Conservation (phyloP, 495 filamentous ascomycete species). For the Penicillium mononematosum region DNA sequence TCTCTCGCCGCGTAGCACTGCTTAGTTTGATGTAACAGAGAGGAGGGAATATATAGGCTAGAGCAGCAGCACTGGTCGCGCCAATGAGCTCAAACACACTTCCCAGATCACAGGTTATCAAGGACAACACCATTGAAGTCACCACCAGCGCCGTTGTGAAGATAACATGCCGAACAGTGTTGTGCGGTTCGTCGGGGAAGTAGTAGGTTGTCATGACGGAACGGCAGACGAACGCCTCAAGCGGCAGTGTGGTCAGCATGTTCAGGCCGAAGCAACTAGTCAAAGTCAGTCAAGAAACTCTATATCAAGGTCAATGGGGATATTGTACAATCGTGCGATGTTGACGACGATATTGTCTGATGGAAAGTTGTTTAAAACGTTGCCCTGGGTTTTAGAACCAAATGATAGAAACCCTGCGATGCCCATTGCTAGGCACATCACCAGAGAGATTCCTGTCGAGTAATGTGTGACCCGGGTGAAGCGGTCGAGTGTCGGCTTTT, state of each 20-base stretch:
- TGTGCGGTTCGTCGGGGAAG: conserved; percentile 77
- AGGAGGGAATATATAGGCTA: conserved; percentile 94
- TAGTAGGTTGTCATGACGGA: conserved; percentile 96
- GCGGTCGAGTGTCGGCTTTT: conserved; percentile 90
- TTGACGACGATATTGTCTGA: conserved; percentile 87
- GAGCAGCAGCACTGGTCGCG: conserved; percentile 86
- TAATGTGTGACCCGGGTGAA: conserved; percentile 91
- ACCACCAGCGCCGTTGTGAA: conserved; percentile 79
- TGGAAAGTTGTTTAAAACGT: conserved; percentile 97
- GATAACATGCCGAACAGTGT: conserved; percentile 78
- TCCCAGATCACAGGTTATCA: conserved; percentile 90
- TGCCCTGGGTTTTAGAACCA: conserved; percentile 85
- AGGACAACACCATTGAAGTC: conserved; percentile 68
- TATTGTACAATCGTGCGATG: conserved; percentile 73
- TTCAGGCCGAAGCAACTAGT: conserved; percentile 83
- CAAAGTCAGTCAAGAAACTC: conserved; percentile 21
- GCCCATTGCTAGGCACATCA: conserved; percentile 86
- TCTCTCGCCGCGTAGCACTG: conserved; percentile 63
- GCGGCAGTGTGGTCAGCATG: conserved; percentile 94
- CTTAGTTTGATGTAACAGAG: conserved; percentile 93
- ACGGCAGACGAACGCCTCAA: conserved; percentile 95
- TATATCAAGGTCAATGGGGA: background rate
- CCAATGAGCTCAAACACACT: conserved; percentile 94
- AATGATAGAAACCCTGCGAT: conserved; percentile 89
- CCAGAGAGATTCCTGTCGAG: conserved; percentile 81